Base-by-base conservation (phyloP, 257 asterid genomes). In the Solanum appendiculatum region DNA sequence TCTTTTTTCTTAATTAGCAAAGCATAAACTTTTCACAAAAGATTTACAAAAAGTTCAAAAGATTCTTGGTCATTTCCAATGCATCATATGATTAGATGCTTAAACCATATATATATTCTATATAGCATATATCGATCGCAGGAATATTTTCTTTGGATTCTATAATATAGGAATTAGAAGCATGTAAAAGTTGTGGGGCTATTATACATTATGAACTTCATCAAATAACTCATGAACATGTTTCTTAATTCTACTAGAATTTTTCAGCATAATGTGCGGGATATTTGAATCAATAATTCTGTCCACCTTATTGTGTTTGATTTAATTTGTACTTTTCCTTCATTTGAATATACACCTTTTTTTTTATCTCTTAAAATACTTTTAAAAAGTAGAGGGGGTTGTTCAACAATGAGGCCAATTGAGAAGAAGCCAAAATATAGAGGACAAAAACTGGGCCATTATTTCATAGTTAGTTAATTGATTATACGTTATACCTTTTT, bases 401-500 rank as follows among this genome's bases (percentile, higher is more conserved):
- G 42, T 81, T 81, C 85, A 81, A 60, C 66, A 81, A 5, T 66
- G 46, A 83, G 37, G 70, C 89, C 83, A 64, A 25, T 37, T 68
- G 37, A 82, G 86, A 84, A 63, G 84, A 48, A 18, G 86, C 60
- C 86, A 85, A 86, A 36, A 69, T 66, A 20, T 88, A 86, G 27
- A 68, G 64, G 88, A 88, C 90, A 88, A 69, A 51, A 48, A 63
- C 46, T 7, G 74, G 78, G 54, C 90, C 83, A 88, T 81, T 48
- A 81, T 81, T 81, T 81, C 84, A 81, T 88, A 85, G 58, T 73
- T 39, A n/a, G 70, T 46, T 36, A 85, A 48, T 56, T 73, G 85
- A 86, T 81, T 82, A 81, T 81, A 86, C 88, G 42, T 9, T 81
- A 29, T 44, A 27, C 83, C 86, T 86, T 88, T 88, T 85, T 29